These are phyloP conservation scores for Colletotrichum somersetense DNA, from an alignment of 2,329 filamentous ascomycete genomes.

Conservation along the genomic window DNA sequence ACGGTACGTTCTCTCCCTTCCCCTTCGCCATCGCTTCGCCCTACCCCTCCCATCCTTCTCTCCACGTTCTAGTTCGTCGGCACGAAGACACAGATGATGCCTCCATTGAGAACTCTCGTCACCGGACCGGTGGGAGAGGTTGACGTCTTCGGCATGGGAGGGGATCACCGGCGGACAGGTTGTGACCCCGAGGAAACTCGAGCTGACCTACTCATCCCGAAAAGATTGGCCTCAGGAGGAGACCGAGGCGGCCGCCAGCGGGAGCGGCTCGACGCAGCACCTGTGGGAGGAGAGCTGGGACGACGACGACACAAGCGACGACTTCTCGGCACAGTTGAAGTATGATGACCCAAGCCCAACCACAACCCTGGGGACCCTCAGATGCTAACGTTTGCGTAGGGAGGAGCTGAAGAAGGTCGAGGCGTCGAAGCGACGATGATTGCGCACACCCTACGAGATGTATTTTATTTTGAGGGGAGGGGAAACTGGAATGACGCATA, in stretches of 20 bases:
- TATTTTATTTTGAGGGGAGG: neutral
- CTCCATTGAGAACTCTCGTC: neutral
- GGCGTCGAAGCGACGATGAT: conserved; percentile 73
- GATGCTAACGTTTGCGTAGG: conserved; percentile 57
- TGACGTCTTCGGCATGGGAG: neutral
- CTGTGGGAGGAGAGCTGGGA: conserved; percentile 99
- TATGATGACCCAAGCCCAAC: conserved; percentile 59
- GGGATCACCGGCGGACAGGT: neutral
- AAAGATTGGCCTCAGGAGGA: conserved; percentile 94
- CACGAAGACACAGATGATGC: neutral
- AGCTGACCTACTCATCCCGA: neutral
- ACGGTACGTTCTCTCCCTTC: conserved; percentile 71
- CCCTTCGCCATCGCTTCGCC: neutral
- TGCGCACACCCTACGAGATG: conserved; percentile 28
- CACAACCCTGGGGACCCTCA: conserved; percentile 5
- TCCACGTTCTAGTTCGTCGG: neutral
- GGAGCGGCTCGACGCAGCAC: conserved; percentile 77
- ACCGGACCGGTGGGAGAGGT: neutral
- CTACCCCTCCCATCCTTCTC: neutral
- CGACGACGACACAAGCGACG: conserved; percentile 96
- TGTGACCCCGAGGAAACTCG: neutral
- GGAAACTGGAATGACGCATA: conserved; percentile 19
- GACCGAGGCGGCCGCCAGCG: conserved; percentile 78
- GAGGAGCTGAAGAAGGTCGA: conserved; percentile 97
- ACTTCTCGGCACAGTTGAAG: conserved; percentile 96